Conservation (phyloP, 2,329 filamentous ascomycete genomes). For the Apiospora phragmitis region DNA sequence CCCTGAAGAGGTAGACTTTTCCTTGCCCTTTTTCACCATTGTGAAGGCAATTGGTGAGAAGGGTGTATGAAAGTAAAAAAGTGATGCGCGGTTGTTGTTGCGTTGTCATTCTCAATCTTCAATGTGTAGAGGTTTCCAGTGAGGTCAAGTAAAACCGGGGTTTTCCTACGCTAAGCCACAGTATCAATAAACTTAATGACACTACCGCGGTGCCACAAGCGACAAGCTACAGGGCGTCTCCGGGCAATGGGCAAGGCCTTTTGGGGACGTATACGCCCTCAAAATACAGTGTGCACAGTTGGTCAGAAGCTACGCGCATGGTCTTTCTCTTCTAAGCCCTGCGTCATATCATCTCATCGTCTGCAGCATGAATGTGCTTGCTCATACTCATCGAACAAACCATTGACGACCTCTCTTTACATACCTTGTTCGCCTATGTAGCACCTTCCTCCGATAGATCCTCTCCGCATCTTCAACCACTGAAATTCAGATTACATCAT, state of each 20-base stretch:
- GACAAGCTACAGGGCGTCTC: background rate
- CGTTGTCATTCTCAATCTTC: background rate
- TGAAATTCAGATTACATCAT: background rate
- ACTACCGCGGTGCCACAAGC: background rate
- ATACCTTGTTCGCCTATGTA: background rate
- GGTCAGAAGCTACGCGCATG: background rate
- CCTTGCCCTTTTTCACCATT: constrained; percentile 58
- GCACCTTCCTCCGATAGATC: background rate
- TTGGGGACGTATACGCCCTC: too few relatives aligned
- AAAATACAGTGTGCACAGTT: background rate
- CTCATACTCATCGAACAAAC: background rate
- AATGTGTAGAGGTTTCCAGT: constrained; percentile 5
- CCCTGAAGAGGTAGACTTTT: constrained; percentile 43
- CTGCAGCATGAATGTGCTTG: background rate
- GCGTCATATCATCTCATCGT: background rate
- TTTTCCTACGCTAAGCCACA: background rate
- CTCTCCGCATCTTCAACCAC: background rate
- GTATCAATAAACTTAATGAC: background rate
- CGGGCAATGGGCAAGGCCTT: background rate
- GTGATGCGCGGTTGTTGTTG: constrained; percentile 9
- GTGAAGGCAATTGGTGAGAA: constrained; percentile 17
- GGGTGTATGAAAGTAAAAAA: background rate
- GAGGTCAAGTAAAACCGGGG: background rate
- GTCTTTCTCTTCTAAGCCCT: background rate
- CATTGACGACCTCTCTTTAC: background rate